Percentiles rank a stretch among this genome's conserved stretches.
Conservation (phyloP, 257 asterid species). For the Nicotiana attenuata region DNA sequence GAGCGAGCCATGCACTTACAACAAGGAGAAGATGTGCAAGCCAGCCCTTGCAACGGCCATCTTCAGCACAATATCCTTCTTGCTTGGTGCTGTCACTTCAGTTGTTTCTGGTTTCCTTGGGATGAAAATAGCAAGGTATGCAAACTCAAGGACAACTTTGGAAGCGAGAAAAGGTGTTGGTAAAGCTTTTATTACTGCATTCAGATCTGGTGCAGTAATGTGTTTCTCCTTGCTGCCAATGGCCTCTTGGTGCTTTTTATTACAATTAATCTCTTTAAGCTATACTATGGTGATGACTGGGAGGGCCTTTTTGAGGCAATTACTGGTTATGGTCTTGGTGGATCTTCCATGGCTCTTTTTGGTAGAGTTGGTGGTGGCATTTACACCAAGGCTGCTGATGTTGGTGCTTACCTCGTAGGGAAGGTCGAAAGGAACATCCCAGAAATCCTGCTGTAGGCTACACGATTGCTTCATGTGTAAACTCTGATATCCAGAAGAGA, state of each 20-base stretch:
- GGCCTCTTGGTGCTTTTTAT: constrained; percentile 80
- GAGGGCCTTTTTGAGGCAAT: constrained; percentile 89
- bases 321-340: constrained; percentile 91
- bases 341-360: constrained; percentile 64
- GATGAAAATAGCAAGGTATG: constrained; percentile 3
- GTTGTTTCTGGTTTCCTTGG: constrained; percentile 2
- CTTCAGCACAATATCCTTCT: constrained; percentile 9
- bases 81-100: constrained; percentile 7
- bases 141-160: background rate
- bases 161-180: constrained; percentile 19
- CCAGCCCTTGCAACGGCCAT: constrained; percentile 29
- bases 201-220: constrained; percentile 23
- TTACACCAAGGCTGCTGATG: constrained; percentile 10
- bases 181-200: constrained; percentile 36
- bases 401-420: constrained; percentile 1
- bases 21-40: constrained; percentile 29
- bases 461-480: background rate
- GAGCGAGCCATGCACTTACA: constrained; percentile 33
- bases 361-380: constrained; percentile 6
- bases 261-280: constrained; percentile 69
- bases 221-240: constrained; percentile 7
- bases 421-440: background rate
- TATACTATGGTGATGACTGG: constrained; percentile 87
- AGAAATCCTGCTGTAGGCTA: constrained; percentile 16
- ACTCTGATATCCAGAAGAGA: background rate